These are phyloP conservation scores for Ceratorhiza oryzae-sativae DNA, from an alignment of 1,284 basidiomycete species.

Conservation along the genomic window DNA sequence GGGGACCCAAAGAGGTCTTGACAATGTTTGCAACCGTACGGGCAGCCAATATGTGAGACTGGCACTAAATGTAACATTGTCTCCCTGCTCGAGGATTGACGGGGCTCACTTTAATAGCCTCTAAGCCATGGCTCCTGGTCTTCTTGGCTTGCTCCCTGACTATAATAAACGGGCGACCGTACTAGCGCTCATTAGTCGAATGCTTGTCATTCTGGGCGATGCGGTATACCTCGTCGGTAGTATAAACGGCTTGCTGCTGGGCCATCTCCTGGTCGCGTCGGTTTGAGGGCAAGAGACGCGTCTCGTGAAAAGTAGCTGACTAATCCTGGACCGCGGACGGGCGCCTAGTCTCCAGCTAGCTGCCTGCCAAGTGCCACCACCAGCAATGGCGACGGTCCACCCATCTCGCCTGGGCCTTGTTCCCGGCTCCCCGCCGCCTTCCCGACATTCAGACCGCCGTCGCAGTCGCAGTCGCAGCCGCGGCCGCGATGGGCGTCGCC, in stretches of 20 bases:
- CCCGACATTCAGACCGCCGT: background rate
- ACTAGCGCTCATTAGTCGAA: constrained; percentile 59
- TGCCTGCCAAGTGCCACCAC: background rate
- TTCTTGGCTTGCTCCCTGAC: constrained; percentile 94
- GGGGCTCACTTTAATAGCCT: constrained; percentile 88
- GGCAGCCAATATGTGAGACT: constrained; percentile 96
- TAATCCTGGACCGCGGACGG: constrained; percentile 26
- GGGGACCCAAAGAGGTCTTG: constrained; percentile 91
- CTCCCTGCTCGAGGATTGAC: background rate
- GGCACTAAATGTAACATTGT: constrained; percentile 3
- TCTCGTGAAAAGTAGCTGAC: constrained; percentile 38
- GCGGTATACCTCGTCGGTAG: constrained; percentile 82
- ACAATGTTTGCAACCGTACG: constrained; percentile 94
- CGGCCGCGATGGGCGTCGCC: background rate
- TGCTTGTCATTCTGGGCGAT: background rate
- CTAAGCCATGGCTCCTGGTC: constrained; percentile 91
- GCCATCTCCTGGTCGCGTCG: constrained; percentile 46
- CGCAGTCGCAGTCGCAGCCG: background rate
- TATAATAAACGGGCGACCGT: constrained; percentile 97
- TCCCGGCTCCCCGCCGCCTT: constrained; percentile 15
- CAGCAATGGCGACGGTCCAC: constrained; percentile 40
- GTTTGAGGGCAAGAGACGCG: constrained; percentile 40
- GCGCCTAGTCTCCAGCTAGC: constrained; percentile 11
- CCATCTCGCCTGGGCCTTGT: constrained; percentile 40
- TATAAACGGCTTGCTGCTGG: constrained; percentile 73